Percentiles rank a stretch among this genome's conserved stretches.
These are phyloP conservation scores for Boletus rubescentipes DNA, from an alignment of 768 basidiomycete species.

Conservation along the genomic window DNA sequence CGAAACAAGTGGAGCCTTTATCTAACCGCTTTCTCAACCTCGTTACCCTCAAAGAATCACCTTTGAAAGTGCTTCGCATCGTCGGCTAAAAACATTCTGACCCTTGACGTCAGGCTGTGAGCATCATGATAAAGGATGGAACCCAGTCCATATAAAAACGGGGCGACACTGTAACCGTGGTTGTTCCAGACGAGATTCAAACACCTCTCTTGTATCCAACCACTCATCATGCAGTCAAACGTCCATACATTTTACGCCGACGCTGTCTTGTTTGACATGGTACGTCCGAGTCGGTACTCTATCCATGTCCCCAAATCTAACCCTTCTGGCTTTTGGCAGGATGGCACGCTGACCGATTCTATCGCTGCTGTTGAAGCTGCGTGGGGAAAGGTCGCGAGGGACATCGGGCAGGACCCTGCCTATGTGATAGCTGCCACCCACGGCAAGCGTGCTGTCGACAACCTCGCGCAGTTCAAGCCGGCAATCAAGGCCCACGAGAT, in stretches of 20 bases:
- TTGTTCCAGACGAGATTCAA: conserved; percentile 13
- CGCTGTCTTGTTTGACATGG: conserved; percentile 70
- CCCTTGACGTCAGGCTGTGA: conserved; percentile 32
- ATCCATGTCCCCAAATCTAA: conserved; percentile 20
- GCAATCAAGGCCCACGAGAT: conserved; percentile 54
- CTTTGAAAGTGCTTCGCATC: background rate
- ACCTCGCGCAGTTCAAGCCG: conserved; percentile 62
- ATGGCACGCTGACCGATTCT: conserved; percentile 72
- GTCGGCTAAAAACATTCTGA: conserved; percentile 1
- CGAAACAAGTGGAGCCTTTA: conserved; percentile 11
- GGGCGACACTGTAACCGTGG: background rate
- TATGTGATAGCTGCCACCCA: conserved; percentile 75
- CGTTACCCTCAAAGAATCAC: conserved; percentile 4
- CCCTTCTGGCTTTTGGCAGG: conserved; percentile 38
- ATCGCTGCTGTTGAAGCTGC: conserved; percentile 74
- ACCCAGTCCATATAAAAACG: conserved; percentile 23
- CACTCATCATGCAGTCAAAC: conserved; percentile 23
- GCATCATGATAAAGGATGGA: conserved; percentile 3
- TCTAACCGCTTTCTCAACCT: conserved; percentile 2
- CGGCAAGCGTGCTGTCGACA: conserved; percentile 76
- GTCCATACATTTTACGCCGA: conserved; percentile 47
- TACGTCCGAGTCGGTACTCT: conserved; percentile 28
- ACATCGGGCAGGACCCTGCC: conserved; percentile 65
- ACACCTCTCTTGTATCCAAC: background rate
- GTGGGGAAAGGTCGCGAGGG: conserved; percentile 69